phyloP scores from a whole-genome alignment of 1,284 basidiomycete species.

The Clitocybe nebularis region DNA sequence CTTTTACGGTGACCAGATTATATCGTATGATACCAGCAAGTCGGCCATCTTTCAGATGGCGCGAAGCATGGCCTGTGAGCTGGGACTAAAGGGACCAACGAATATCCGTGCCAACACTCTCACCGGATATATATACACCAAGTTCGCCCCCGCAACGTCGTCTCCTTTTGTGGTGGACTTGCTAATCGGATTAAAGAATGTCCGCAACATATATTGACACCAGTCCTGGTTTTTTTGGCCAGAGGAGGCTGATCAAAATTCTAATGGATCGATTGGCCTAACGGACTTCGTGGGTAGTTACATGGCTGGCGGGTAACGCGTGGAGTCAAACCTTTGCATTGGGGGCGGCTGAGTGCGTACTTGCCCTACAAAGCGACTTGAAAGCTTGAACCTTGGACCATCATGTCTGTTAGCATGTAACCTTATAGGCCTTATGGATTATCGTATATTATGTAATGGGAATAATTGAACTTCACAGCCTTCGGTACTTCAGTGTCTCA shows the following conservation, averaged over 20 bases:
- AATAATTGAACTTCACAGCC: background rate
- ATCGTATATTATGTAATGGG: no score
- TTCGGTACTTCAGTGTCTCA: background rate
- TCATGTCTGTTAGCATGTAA: no score
- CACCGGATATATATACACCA: conserved; percentile 73
- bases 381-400: no score
- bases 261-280: conserved; percentile 71
- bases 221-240: conserved; percentile 61
- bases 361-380: no score
- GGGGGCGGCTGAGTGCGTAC: conserved; percentile 60
- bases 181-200: conserved; percentile 41
- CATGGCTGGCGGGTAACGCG: conserved; percentile 77
- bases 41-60: conserved; percentile 80
- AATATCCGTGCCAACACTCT: conserved; percentile 74
- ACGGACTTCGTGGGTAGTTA: conserved; percentile 73
- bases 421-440: no score
- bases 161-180: conserved; percentile 10
- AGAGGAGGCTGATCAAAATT: conserved; percentile 71
- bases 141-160: no score
- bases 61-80: conserved; percentile 83
- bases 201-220: conserved; percentile 68
- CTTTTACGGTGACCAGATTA: conserved; percentile 67
- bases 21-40: conserved; percentile 78
- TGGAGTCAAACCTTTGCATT: conserved; percentile 71
- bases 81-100: conserved; percentile 60